phyloP scores from a whole-genome alignment of 2,329 filamentous ascomycete species.

The Claviceps sp. region DNA sequence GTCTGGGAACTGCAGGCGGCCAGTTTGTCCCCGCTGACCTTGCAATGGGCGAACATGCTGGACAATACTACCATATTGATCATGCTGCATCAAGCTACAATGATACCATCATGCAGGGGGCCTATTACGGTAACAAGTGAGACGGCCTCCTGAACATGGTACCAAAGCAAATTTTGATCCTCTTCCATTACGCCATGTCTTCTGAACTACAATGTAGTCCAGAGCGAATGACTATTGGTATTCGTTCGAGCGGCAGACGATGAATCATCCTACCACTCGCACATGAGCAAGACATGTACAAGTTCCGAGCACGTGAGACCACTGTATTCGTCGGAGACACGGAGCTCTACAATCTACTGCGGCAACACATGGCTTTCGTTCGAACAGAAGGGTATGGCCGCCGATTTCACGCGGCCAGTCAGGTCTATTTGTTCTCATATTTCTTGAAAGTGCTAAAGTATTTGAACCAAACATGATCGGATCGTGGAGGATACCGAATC shows the following conservation, averaged over 20 bases:
- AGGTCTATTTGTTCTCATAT: conserved; percentile 1
- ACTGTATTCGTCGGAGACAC: neutral
- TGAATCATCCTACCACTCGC: neutral
- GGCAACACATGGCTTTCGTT: neutral
- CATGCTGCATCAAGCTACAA: conserved; percentile 22
- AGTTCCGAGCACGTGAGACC: neutral
- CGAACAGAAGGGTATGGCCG: neutral
- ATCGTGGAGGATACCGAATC: conserved; percentile 31
- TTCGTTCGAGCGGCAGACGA: neutral
- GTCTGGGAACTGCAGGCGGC: conserved; percentile 5
- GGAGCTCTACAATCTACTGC: neutral
- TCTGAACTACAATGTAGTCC: neutral
- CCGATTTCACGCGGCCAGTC: neutral
- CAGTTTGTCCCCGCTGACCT: conserved; percentile 8
- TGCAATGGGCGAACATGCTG: conserved; percentile 5
- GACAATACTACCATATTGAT: conserved; percentile 18
- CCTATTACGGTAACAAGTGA: conserved; percentile 17
- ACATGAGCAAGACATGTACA: neutral
- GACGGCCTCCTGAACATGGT: neutral
- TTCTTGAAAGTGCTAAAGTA: neutral
- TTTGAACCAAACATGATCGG: conserved; percentile 3
- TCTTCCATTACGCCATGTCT: neutral
- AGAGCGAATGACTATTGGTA: neutral
- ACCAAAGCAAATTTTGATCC: neutral
- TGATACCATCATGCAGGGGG: conserved; percentile 21